Conservation (phyloP, 2,329 filamentous ascomycete species). For the Cercospora janseana region DNA sequence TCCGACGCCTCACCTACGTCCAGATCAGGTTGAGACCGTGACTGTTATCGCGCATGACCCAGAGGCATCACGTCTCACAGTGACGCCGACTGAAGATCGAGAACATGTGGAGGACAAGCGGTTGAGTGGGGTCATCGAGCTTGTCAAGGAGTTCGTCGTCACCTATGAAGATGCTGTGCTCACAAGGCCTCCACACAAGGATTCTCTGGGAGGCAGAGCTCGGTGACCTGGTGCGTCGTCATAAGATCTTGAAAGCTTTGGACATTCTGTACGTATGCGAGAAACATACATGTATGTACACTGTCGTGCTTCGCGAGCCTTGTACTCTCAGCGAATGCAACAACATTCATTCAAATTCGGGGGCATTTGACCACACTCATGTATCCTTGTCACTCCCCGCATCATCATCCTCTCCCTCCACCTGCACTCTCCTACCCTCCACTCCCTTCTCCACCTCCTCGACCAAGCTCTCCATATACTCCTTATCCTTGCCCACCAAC, state of each 20-base stretch:
- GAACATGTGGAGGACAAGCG: background rate
- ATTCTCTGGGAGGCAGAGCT: background rate
- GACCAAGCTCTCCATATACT: conserved; percentile 75
- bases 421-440: conserved; percentile 65
- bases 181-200: conserved; percentile 1
- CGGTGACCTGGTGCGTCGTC: background rate
- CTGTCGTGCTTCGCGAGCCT: background rate
- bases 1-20: conserved; percentile 5
- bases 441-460: conserved; percentile 75
- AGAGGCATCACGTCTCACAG: conserved; percentile 1
- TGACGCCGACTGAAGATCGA: background rate
- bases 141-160: conserved; percentile 16
- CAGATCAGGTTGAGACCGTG: conserved; percentile 15
- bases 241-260: background rate
- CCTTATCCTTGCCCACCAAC: conserved; percentile 72
- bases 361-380: conserved; percentile 3
- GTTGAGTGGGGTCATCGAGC: conserved; percentile 13
- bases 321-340: background rate
- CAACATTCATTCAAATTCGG: background rate
- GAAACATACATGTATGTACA: background rate
- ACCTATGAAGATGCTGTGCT: conserved; percentile 12
- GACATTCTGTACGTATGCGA: background rate
- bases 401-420: conserved; percentile 62
- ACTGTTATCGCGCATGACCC: conserved; percentile 21
- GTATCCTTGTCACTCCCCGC: conserved; percentile 44